Evolutionary conservation across 257 asterid genomes (phyloP), one percentile per base, ranked within the genome.

Genomic region (Datura wrightii): DNA sequence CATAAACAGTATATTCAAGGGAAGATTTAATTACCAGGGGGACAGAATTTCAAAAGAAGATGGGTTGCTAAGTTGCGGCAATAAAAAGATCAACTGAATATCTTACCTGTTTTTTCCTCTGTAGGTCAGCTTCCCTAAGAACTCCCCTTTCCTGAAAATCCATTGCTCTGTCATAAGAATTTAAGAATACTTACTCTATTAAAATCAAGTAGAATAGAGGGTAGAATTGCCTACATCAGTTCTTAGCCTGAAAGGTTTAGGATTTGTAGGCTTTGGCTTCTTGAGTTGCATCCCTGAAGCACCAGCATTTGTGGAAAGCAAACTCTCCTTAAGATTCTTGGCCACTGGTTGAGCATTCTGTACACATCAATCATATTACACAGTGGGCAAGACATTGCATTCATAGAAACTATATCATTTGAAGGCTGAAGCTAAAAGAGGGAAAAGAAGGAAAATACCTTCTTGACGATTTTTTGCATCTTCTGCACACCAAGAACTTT

Each of bases 201-300:
- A 65, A 24, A 83, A 56, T 41, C n/a, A 8, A 66, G 59, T 66
- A n/a, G 1, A 41, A 6, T 8, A 18, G 50, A 42, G 60, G 37
- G 62, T n/a, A 83, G 62, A 55, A 83, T 83, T 83, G 82, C 96
- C 94, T 90, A 95, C 99, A 84, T 93, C 97, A 83, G 99, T 97
- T 93, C 99, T 91, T 83, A 97, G 95, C 90, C 97, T 93, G 89
- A 97, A 97, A 65, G 99, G 99, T 84, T 94, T 97, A 5, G 98
- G 98, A 60, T 92, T 92, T 79, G 99, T 95, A 53, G 92, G 92
- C 92, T 92, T 97, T 48, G 92, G 93, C 90, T 95, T 97, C 91
- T 87, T 91, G 83, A 85, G 85, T 92, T 94, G 94, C 83, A 85
- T 66, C 59, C 85, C 93, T 63, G 87, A 83, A 83, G 60, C 83